Evolutionary conservation across 306 rosid genomes (phyloP).

Genomic region (Quercus bicolor): DNA sequence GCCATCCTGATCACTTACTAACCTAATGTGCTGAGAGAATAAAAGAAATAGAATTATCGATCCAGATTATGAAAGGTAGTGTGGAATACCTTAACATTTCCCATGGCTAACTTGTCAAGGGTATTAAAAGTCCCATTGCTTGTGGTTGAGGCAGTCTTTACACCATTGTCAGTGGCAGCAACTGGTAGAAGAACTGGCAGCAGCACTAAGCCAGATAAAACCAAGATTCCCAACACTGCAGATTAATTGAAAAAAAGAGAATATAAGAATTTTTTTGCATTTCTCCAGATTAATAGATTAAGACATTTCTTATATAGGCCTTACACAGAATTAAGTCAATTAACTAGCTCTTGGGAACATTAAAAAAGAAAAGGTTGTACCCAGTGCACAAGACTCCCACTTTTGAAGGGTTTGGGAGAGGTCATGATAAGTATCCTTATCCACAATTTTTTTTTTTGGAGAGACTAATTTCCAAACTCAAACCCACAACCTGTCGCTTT

Average conservation of each 20-base stretch:
- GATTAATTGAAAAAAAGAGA: slow-evolving; percentile 17
- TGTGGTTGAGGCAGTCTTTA: slow-evolving; percentile 3
- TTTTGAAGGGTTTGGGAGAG: too few species aligned
- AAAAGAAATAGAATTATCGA: neutral
- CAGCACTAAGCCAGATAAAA: slow-evolving; percentile 64
- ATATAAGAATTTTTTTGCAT: neutral
- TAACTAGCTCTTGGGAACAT: too few species aligned
- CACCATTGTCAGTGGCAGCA: slow-evolving; percentile 52
- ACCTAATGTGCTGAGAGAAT: neutral
- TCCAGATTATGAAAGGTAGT: neutral
- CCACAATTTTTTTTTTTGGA: too few species aligned
- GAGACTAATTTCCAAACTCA: too few species aligned
- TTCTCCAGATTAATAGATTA: neutral
- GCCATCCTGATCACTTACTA: neutral
- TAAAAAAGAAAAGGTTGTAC: too few species aligned
- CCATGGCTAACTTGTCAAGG: slow-evolving; percentile 78
- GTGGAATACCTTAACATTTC: slow-evolving; percentile 48
- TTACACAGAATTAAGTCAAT: too few species aligned
- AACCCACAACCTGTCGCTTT: too few species aligned
- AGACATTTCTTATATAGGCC: too few species aligned
- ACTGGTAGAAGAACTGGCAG: slow-evolving; percentile 82
- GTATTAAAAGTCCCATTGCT: slow-evolving; percentile 57
- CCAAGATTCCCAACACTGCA: slow-evolving; percentile 66
- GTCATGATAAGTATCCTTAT: too few species aligned
- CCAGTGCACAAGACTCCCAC: too few species aligned